Percentiles rank a stretch among this genome's conserved stretches.
These are phyloP conservation scores for Podospora sp. DNA, from an alignment of 495 filamentous ascomycete species.

Conservation along the genomic window DNA sequence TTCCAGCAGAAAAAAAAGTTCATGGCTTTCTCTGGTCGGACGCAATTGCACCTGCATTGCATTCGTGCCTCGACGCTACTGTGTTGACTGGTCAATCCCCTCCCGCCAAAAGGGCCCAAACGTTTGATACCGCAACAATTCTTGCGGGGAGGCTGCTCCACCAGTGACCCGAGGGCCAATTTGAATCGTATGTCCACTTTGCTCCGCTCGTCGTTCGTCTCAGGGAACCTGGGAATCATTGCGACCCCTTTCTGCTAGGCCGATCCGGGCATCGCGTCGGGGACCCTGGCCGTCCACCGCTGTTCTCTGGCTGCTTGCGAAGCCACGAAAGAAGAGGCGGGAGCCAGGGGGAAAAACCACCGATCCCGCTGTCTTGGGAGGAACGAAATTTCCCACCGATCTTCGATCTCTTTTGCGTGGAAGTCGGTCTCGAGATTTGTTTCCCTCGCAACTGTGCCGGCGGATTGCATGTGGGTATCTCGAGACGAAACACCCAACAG, in stretches of 20 bases:
- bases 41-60: slow-evolving; percentile 15
- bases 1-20: neutral
- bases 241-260: slow-evolving; percentile 9
- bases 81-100: neutral
- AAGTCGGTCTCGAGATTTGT: neutral
- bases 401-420: neutral
- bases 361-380: slow-evolving; percentile 21
- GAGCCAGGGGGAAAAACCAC: slow-evolving; percentile 26
- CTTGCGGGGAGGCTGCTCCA: neutral
- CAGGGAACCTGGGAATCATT: slow-evolving; percentile 12
- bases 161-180: neutral
- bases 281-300: neutral
- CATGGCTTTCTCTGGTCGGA: slow-evolving; percentile 8
- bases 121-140: slow-evolving; percentile 4
- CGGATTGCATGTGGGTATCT: slow-evolving; percentile 4
- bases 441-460: slow-evolving; percentile 4
- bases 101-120: neutral
- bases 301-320: slow-evolving; percentile 7
- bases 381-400: slow-evolving; percentile 5
- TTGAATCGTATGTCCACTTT: neutral
- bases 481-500: neutral
- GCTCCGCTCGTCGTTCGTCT: slow-evolving; percentile 3
- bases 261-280: slow-evolving; percentile 10
- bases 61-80: slow-evolving; percentile 4
- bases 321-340: slow-evolving; percentile 9